Evolutionary conservation across 495 filamentous ascomycete species (phyloP).

Genomic region (Aspergillus nidulans): DNA sequence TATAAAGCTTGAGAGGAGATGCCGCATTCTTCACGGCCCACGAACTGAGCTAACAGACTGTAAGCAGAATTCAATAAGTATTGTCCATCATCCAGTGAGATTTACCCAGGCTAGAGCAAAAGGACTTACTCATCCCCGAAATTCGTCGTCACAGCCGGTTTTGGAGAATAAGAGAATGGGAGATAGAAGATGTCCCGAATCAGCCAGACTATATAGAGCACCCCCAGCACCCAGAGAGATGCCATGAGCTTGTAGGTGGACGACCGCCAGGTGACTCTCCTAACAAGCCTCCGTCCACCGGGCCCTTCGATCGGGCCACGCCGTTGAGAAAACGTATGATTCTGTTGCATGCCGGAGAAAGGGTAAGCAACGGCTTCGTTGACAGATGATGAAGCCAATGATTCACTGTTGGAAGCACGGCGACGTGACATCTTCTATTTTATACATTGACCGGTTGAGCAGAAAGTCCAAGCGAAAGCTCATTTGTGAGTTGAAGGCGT

Average conservation of each 20-base stretch:
- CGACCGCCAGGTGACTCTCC: slow-evolving; percentile 49
- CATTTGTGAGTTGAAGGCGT: slow-evolving; percentile 15
- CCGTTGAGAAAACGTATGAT: slow-evolving; percentile 19
- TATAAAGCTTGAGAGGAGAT: slow-evolving; percentile 42
- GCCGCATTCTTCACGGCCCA: slow-evolving; percentile 42
- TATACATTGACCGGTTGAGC: slow-evolving; percentile 16
- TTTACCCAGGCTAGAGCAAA: slow-evolving; percentile 3
- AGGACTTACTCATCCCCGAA: slow-evolving; percentile 20
- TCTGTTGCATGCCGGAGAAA: slow-evolving; percentile 24
- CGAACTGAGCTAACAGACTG: slow-evolving; percentile 41
- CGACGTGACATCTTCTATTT: slow-evolving; percentile 39
- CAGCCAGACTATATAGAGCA: slow-evolving; percentile 46
- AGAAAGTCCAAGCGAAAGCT: slow-evolving; percentile 14
- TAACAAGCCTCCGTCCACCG: slow-evolving; percentile 40
- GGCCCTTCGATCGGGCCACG: slow-evolving; percentile 46
- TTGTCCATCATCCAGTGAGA: slow-evolving; percentile 8
- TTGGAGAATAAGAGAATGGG: slow-evolving; percentile 28
- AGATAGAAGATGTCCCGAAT: slow-evolving; percentile 44
- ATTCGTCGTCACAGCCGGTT: slow-evolving; percentile 8
- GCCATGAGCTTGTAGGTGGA: slow-evolving; percentile 48
- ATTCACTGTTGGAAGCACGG: slow-evolving; percentile 41
- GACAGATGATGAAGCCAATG: slow-evolving; percentile 24
- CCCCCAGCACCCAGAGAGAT: slow-evolving; percentile 42
- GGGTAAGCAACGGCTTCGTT: slow-evolving; percentile 38
- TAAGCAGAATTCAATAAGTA: slow-evolving; percentile 18